phyloP scores from a whole-genome alignment of 345 rosid genomes.

The Brassica juncea region DNA sequence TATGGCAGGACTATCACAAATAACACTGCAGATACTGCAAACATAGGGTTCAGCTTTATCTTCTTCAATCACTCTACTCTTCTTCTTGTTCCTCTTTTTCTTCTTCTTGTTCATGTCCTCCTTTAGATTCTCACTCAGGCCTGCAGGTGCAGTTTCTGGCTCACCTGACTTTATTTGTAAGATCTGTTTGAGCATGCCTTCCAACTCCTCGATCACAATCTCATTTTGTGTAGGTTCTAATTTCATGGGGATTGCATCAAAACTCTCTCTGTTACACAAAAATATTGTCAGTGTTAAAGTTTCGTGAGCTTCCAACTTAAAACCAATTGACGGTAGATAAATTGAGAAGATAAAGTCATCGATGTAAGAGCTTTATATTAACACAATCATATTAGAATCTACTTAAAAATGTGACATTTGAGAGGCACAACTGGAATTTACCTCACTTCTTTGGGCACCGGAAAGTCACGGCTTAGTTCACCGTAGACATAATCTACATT shows the following conservation, averaged over 20 bases:
- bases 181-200: slow-evolving; percentile 37
- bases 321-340: too few species aligned
- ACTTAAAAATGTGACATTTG: neutral
- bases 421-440: slow-evolving; percentile 24
- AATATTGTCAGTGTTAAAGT: neutral
- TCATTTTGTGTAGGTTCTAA: slow-evolving; percentile 44
- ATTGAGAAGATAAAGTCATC: too few species aligned
- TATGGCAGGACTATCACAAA: slow-evolving; percentile 11
- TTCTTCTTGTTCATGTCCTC: slow-evolving; percentile 24
- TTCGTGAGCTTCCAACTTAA: too few species aligned
- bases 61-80: slow-evolving; percentile 20
- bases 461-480: slow-evolving; percentile 40
- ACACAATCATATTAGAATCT: neutral
- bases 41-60: neutral
- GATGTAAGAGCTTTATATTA: neutral
- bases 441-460: slow-evolving; percentile 46
- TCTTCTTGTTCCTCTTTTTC: neutral
- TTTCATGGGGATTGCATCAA: slow-evolving; percentile 43
- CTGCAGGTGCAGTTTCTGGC: slow-evolving; percentile 10
- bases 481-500: neutral
- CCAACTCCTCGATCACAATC: slow-evolving; percentile 42
- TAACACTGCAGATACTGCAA: slow-evolving; percentile 14
- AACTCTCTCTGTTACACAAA: slow-evolving; percentile 40
- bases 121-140: slow-evolving; percentile 6
- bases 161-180: slow-evolving; percentile 5